Evolutionary conservation across 2,329 filamentous ascomycete genomes (phyloP), one percentile per base, ranked within the genome.

Genomic region (Diaporthe caulivora): DNA sequence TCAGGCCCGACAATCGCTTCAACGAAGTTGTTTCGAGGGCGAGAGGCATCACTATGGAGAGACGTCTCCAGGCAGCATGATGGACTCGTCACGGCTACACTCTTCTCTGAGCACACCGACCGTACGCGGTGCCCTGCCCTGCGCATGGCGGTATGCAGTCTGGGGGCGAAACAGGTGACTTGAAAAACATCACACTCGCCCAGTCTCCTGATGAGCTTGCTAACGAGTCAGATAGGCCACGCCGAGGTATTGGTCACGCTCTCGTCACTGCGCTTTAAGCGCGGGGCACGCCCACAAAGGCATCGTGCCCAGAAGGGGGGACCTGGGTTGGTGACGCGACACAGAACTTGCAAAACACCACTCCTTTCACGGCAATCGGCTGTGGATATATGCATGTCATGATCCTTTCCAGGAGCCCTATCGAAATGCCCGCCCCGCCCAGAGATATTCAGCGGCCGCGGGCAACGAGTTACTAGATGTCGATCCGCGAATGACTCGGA

Each of bases 401-500:
- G 18, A 53, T 53, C 47, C 47, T 67, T 47, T 21, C 26, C 26
- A 40, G n/a, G 34, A 40, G 31, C 44, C 47, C 26, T 58, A 21
- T 7, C 44, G 17, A 40, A 10, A 49, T 24, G 34, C n/a, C 62
- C 31, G 21, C 47, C 11, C 34, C 21, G 31, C 44, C 44, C 31
- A 49, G 34, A 44, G 11, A 24, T 31, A 53, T 26, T 31, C 26
- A 24, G 29, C 1, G 15, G 2, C 15, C 6, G 29, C 60, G 60
- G 58, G 37, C 31, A 53, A 13, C 2, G 9, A 62, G 15, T 42
- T 21, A 51, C 51, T 2, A n/a, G 44, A 31, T 24, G 31, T 34
- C 31, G 31, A 67, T 53, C 44, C 47, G 62, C n/a, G 11, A 67
- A 34, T 53, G 62, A 67, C 62, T 67, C 62, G 47, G 47, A 53